phyloP scores from a whole-genome alignment of 2,329 filamentous ascomycete genomes.

The Cryphonectria carpinicola region DNA sequence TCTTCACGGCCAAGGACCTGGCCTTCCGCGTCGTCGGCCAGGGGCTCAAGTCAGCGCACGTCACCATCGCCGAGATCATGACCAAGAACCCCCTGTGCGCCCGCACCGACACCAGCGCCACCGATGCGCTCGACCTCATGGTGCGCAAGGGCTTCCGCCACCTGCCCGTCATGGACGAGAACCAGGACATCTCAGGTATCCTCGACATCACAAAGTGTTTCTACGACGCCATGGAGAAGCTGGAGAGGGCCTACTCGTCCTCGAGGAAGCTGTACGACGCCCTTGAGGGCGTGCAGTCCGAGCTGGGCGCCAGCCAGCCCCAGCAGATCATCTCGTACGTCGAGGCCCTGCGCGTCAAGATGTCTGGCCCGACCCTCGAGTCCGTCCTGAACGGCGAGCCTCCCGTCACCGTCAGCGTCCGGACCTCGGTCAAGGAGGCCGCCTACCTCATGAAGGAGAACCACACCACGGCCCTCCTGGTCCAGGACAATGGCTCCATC shows the following conservation, averaged over 20 bases:
- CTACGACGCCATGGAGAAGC: constrained; percentile 99
- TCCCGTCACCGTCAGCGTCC: constrained; percentile 91
- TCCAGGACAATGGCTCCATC: constrained; percentile 95
- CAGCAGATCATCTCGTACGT: constrained; percentile 99
- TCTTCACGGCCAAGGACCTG: constrained; percentile 98
- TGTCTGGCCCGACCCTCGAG: constrained; percentile 97
- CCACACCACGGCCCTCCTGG: constrained; percentile 93
- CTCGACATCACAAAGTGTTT: constrained; percentile 99
- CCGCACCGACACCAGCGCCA: constrained; percentile 95
- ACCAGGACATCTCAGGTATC: constrained; percentile 98
- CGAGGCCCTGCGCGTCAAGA: constrained; percentile 90
- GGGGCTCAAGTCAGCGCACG: constrained; percentile 83
- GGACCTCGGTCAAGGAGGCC: constrained; percentile 95
- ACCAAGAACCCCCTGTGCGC: constrained; percentile 99
- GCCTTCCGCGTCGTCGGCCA: constrained; percentile 94
- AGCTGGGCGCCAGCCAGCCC: constrained; percentile 92
- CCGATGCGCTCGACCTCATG: constrained; percentile 96
- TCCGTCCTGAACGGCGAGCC: constrained; percentile 90
- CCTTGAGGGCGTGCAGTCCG: constrained; percentile 94
- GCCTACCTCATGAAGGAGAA: constrained; percentile 98
- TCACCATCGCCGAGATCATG: constrained; percentile 98
- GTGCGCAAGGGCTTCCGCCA: constrained; percentile 97
- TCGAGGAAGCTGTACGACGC: constrained; percentile 98
- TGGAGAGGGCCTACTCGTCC: constrained; percentile 95
- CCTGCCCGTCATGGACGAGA: constrained; percentile 98